phyloP scores from a whole-genome alignment of 164 flowering plant species.

The Stephania cephalantha region DNA sequence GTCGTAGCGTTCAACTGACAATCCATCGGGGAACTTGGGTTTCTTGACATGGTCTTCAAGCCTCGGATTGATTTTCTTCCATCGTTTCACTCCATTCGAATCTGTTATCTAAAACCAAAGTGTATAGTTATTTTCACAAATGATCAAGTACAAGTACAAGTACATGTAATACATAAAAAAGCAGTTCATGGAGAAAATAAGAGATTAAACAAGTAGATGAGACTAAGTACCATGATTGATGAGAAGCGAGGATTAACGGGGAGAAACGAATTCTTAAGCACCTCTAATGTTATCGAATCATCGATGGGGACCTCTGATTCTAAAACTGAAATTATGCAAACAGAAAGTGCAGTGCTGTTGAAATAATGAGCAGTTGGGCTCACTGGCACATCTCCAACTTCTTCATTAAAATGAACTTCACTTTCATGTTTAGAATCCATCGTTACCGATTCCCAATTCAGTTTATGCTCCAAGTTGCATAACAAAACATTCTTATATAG shows the following conservation, averaged over 20 bases:
- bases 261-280: slow-evolving; percentile 36
- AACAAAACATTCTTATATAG: not conserved
- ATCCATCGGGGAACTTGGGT: slow-evolving; percentile 32
- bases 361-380: slow-evolving; percentile 55
- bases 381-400: slow-evolving; percentile 30
- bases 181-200: not conserved
- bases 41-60: slow-evolving; percentile 40
- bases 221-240: slow-evolving; percentile 42
- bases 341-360: slow-evolving; percentile 36
- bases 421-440: slow-evolving; percentile 9
- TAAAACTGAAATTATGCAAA: slow-evolving; percentile 31
- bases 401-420: slow-evolving; percentile 7
- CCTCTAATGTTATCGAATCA: slow-evolving; percentile 18
- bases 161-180: too few species aligned
- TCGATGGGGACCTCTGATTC: slow-evolving; percentile 43
- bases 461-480: not conserved
- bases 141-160: not conserved
- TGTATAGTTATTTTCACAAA: not conserved
- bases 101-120: slow-evolving; percentile 32
- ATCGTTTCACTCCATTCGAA: slow-evolving; percentile 33
- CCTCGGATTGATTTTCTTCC: slow-evolving; percentile 53
- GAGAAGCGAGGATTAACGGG: slow-evolving; percentile 63
- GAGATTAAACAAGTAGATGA: not conserved
- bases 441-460: not conserved
- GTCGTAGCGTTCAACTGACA: slow-evolving; percentile 35